A percentile compares a stretch with the other conserved stretches of the same genome.
These are phyloP conservation scores for Alternaria gansuensis DNA, from an alignment of 2,329 filamentous ascomycete species.

Conservation along the genomic window DNA sequence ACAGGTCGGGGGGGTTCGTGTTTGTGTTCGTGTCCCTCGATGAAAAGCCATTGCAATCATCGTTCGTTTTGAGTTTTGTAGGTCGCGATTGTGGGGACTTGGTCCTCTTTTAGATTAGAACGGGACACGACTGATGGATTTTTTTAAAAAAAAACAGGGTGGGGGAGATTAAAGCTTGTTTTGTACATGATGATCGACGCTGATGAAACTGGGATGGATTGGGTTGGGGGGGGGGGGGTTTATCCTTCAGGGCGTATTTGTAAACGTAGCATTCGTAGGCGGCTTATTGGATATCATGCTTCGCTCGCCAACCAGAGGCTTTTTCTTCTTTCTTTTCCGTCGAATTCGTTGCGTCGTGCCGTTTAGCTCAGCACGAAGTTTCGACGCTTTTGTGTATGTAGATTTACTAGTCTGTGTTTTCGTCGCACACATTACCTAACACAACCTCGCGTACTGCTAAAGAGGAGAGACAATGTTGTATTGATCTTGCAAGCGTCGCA, in stretches of 20 bases:
- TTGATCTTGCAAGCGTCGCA: not conserved
- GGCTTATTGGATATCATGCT: slow-evolving; percentile 5
- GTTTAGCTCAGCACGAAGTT: no score
- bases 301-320: not conserved
- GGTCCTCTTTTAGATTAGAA: slow-evolving; percentile 9
- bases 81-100: not conserved
- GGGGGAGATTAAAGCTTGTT: no score
- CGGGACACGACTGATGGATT: slow-evolving; percentile 5
- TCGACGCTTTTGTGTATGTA: no score
- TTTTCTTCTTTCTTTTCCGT: no score
- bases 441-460: no score
- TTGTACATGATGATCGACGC: not conserved
- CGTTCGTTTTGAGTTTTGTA: not conserved
- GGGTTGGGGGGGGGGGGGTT: not conserved
- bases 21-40: not conserved
- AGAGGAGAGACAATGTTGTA: not conserved
- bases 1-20: no score
- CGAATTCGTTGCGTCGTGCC: no score
- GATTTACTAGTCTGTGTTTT: no score
- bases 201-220: not conserved
- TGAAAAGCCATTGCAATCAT: not conserved
- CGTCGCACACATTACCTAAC: no score
- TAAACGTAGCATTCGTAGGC: slow-evolving; percentile 7
- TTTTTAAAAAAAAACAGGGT: no score
- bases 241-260: slow-evolving; percentile 2